phyloP scores from a whole-genome alignment of 495 filamentous ascomycete genomes.

The Hyaloscypha variabilis region DNA sequence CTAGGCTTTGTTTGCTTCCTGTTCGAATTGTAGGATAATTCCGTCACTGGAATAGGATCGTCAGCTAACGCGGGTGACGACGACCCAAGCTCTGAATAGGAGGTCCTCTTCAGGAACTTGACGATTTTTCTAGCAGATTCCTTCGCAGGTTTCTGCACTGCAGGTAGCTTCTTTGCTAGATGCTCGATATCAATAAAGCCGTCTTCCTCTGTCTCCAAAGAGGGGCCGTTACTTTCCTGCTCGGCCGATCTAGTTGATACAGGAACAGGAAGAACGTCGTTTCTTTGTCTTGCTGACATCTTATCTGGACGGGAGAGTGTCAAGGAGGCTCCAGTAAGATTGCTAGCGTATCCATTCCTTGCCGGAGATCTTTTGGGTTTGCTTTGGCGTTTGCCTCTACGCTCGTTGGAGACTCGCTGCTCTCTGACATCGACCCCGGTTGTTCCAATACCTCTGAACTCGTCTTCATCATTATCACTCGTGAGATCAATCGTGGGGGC shows the following conservation, averaged over 20 bases:
- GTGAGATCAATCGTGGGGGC: slow-evolving; percentile 27
- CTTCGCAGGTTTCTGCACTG: background rate
- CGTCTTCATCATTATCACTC: slow-evolving; percentile 20
- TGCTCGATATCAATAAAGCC: background rate
- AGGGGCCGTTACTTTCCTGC: background rate
- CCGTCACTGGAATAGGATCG: background rate
- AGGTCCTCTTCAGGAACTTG: background rate
- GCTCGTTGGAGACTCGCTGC: background rate
- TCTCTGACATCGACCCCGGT: background rate
- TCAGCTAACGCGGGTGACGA: background rate
- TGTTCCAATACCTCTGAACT: background rate
- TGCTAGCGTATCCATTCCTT: slow-evolving; percentile 29
- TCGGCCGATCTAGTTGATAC: background rate
- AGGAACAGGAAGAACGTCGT: background rate
- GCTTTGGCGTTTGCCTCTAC: slow-evolving; percentile 6
- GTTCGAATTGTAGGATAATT: background rate
- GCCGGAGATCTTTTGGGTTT: slow-evolving; percentile 16
- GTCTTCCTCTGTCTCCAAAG: slow-evolving; percentile 9
- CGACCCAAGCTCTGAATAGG: background rate
- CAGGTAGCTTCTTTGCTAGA: background rate
- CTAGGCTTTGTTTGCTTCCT: background rate
- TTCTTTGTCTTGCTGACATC: background rate
- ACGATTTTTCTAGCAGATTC: background rate
- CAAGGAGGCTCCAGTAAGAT: slow-evolving; percentile 29
- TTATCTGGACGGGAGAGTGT: slow-evolving; percentile 13